Evolutionary conservation across 2,329 filamentous ascomycete genomes (phyloP), one percentile per base, ranked within the genome.

Genomic region (Arthroderma sp.): DNA sequence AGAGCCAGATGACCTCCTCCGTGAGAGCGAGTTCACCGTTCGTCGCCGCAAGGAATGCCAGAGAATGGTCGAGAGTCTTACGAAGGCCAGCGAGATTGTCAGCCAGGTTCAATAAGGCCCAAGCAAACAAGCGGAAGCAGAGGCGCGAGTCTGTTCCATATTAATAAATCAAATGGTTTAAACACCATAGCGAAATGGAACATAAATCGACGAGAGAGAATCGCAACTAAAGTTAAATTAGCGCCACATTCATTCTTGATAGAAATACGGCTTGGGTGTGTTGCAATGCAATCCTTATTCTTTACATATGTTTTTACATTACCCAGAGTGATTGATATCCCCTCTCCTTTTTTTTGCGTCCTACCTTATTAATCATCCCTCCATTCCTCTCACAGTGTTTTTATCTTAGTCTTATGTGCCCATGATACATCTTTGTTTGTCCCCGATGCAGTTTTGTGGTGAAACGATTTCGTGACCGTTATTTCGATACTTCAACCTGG

Each of bases 21-120:
- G 95, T 80, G 93, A 98, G 76, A 95, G 88, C 70, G 93, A 98
- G 73, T 97, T 95, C 79, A 98, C 93, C 2, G 81, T 95, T 67
- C 84, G 91, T 67, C 81, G 93, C 73, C 82, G 93, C 72, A 98
- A 98, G 79, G 93, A 98, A 74, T 98, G 93, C 75, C 90, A 94
- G 75, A 90, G 96, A 75, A 98, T 98, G 93, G 93, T 98, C 55
- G 93, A 98, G 74, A 94, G 88, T 57, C 78, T 98, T 68, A 76
- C 80, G 65, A 86, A 87, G 73, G 93, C 93, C 58, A 93, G 85
- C 73, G 93, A 98, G 78, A 97, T 98, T 75, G 93, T 98, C 70
- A 91, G 88, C 74, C 81, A 85, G 66, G 82, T 85, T 60, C 80
- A 82, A 72, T 82, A 71, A 31, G 28, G 13, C 19, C 19, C 21